Base-by-base conservation (phyloP, 345 rosid species). In the Theobroma cacao region DNA sequence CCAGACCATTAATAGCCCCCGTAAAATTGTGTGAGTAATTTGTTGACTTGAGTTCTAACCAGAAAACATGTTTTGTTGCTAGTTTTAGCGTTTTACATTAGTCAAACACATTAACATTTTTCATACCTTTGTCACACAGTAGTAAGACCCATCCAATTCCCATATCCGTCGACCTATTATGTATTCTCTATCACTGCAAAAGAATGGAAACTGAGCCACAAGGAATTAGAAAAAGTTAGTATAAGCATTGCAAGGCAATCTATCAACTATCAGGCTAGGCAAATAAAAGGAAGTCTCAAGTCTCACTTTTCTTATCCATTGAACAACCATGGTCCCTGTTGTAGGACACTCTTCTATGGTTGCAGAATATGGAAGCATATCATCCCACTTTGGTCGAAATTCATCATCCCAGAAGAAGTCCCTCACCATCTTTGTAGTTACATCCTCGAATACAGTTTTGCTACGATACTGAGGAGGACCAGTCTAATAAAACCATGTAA, bases 331-430 rank as follows among this genome's bases (percentile, higher is more conserved):
- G 68, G 92, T 87, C 79, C 98, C 98, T 0, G 91, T 84, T 9
- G 65, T 80, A 28, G 83, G 82, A 77, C 94, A 91, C 67, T 90
- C 91, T 30, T 90, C 92, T 64, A 87, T 58, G n/a, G 83, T 87
- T 14, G 85, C 68, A 61, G 89, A 83, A 79, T 62, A 58, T 47
- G 88, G 81, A 77, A 94, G 98, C 98, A 91, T 94, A 80, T 91
- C 87, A 75, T 92, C 96, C 96, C 98, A 94, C 73, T 84, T 83
- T 30, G 86, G 79, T 71, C 95, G 86, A 75, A 91, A 94, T 64
- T 85, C 91, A 75, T 92, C 93, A 30, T 92, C 98, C 98, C 97
- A 91, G 72, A 90, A 94, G 74, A 93, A 93, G 78, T 91, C 97
- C 81, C 95, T 90, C 80, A 91, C 83, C 65, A 80, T 58, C 84